Conservation (phyloP, 1,284 basidiomycete genomes). For the Ustilago shanxiensis region DNA sequence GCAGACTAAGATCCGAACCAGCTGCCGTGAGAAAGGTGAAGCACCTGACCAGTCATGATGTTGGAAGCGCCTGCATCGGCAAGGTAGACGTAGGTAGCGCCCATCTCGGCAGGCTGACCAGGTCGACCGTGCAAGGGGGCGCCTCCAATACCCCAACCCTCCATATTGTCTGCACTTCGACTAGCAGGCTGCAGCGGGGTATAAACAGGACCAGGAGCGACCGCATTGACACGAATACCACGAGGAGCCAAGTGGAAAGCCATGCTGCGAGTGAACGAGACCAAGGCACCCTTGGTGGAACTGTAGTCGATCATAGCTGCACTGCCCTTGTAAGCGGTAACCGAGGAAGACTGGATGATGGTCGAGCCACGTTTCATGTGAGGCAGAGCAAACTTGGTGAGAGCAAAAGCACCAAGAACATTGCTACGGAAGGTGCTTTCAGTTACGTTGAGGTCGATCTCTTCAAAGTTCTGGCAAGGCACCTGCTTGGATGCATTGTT, state of each 20-base stretch:
- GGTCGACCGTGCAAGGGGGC: constrained; percentile 51
- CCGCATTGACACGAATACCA: constrained; percentile 76
- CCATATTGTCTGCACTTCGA: constrained; percentile 54
- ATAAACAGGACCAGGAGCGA: constrained; percentile 74
- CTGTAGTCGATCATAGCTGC: constrained; percentile 74
- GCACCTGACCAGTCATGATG: constrained; percentile 59
- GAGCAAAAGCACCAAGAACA: constrained; percentile 52
- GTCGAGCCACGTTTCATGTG: constrained; percentile 76
- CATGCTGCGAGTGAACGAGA: constrained; percentile 75
- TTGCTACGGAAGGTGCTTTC: constrained; percentile 60
- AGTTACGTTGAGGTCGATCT: constrained; percentile 50
- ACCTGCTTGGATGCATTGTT: constrained; percentile 79
- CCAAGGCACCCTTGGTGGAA: constrained; percentile 73
- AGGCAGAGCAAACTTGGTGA: constrained; percentile 73
- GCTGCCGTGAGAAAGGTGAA: constrained; percentile 52
- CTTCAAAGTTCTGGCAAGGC: constrained; percentile 67
- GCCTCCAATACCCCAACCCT: constrained; percentile 58
- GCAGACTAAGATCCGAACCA: constrained; percentile 43
- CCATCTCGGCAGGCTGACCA: constrained; percentile 60
- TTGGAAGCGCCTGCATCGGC: constrained; percentile 56
- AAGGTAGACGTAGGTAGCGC: constrained; percentile 56
- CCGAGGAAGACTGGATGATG: constrained; percentile 78
- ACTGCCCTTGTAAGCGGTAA: constrained; percentile 75
- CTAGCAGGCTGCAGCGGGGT: constrained; percentile 71
- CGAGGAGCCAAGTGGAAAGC: constrained; percentile 75